Conservation (phyloP, 768 basidiomycete species). For the Gloeopeniophorella convolvens region DNA sequence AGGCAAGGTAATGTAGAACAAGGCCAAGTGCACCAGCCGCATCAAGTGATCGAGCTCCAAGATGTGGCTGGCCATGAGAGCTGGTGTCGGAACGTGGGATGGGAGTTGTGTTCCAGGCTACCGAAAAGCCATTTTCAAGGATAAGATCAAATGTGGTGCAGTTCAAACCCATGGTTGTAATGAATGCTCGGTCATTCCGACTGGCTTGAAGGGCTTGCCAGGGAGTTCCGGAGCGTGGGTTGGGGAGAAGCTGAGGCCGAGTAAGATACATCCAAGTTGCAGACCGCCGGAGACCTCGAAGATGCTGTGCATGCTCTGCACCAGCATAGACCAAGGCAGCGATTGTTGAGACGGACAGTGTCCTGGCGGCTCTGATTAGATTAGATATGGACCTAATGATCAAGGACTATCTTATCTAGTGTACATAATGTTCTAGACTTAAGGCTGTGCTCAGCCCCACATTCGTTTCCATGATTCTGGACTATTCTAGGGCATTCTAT, state of each 20-base stretch:
- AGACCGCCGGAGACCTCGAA: not conserved
- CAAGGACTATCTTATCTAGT: too few species aligned
- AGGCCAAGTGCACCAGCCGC: conserved; percentile 37
- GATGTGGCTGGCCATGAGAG: conserved; percentile 23
- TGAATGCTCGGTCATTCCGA: conserved; percentile 15
- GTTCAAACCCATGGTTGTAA: conserved; percentile 26
- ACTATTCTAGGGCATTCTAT: too few species aligned
- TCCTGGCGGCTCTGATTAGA: too few species aligned
- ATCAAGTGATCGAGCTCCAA: conserved; percentile 29
- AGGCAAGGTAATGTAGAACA: conserved; percentile 35
- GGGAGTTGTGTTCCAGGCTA: conserved; percentile 20
- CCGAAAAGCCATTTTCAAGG: conserved; percentile 30
- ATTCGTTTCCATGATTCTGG: too few species aligned
- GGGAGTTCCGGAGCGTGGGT: conserved; percentile 8
- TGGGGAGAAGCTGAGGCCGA: conserved; percentile 1
- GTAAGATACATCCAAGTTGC: not conserved
- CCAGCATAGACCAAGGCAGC: too few species aligned
- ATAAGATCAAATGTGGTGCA: conserved; percentile 32
- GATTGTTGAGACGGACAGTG: too few species aligned
- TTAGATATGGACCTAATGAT: too few species aligned
- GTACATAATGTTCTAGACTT: too few species aligned
- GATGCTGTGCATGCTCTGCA: too few species aligned
- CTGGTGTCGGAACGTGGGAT: conserved; percentile 30
- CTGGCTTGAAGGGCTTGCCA: conserved; percentile 13
- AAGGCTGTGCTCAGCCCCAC: too few species aligned